Evolutionary conservation across 1,284 basidiomycete genomes (phyloP).

Genomic region (Sporisorium exsertum): DNA sequence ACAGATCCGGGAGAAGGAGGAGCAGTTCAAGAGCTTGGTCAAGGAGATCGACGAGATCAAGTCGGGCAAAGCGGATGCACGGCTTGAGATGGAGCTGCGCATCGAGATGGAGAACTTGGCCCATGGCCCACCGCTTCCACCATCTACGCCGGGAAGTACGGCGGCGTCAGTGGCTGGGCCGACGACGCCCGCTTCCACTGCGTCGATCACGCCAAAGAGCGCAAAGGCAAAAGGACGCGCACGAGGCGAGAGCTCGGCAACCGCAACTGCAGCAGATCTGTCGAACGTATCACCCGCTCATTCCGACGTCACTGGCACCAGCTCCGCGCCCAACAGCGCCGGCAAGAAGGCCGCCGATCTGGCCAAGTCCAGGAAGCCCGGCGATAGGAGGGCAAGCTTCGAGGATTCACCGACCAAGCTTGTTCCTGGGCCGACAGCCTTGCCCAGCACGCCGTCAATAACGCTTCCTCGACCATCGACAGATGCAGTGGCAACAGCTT

Average conservation of each 20-base stretch:
- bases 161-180: conserved; percentile 21
- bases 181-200: conserved; percentile 24
- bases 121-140: conserved; percentile 38
- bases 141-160: conserved; percentile 28
- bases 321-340: conserved; percentile 28
- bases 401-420: conserved; percentile 39
- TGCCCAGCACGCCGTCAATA: conserved; percentile 33
- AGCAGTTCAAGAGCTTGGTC: conserved; percentile 45
- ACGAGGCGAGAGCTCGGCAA: conserved; percentile 32
- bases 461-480: conserved; percentile 19
- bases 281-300: conserved; percentile 25
- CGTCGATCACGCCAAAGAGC: conserved; percentile 40
- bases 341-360: conserved; percentile 8
- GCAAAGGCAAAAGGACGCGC: conserved; percentile 34
- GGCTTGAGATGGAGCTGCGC: conserved; percentile 42
- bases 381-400: conserved; percentile 29
- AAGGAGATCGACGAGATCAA: conserved; percentile 54
- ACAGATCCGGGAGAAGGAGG: conserved; percentile 56
- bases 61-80: conserved; percentile 38
- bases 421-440: conserved; percentile 10
- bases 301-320: conserved; percentile 11
- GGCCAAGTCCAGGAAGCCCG: conserved; percentile 20
- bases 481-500: neutral
- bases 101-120: conserved; percentile 53
- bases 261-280: conserved; percentile 16